Conservation (phyloP, 2,329 filamentous ascomycete species). For the Sporothrix globosa region DNA sequence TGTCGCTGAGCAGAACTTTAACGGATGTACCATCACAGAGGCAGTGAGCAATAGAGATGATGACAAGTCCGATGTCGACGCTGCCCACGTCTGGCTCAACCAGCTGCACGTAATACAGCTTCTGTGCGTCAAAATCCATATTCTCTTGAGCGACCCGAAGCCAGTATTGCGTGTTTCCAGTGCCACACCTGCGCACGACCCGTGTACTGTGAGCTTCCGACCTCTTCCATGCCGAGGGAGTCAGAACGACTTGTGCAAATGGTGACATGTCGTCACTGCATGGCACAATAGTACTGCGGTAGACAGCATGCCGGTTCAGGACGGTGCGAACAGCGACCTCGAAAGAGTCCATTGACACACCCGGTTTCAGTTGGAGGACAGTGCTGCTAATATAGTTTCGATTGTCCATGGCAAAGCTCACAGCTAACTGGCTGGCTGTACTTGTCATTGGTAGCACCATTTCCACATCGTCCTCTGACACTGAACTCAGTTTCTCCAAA, state of each 20-base stretch:
- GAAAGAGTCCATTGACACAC: slow-evolving; percentile 38
- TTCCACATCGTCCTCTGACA: slow-evolving; percentile 36
- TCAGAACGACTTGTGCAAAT: slow-evolving; percentile 44
- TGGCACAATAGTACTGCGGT: slow-evolving; percentile 43
- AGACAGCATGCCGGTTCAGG: slow-evolving; percentile 41
- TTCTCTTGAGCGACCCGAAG: slow-evolving; percentile 35
- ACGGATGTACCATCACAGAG: slow-evolving; percentile 46
- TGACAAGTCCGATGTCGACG: slow-evolving; percentile 32
- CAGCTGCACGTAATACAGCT: slow-evolving; percentile 37
- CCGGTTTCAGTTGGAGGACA: slow-evolving; percentile 38
- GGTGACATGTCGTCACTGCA: slow-evolving; percentile 44
- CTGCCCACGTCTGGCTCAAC: slow-evolving; percentile 31
- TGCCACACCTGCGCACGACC: background rate
- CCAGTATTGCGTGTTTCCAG: slow-evolving; percentile 26
- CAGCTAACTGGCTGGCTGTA: slow-evolving; percentile 44
- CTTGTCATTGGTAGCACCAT: slow-evolving; percentile 43
- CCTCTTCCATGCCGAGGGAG: slow-evolving; percentile 30
- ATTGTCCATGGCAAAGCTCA: slow-evolving; percentile 41
- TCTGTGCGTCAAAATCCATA: slow-evolving; percentile 35
- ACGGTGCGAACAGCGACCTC: slow-evolving; percentile 39
- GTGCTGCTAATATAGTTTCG: slow-evolving; percentile 44
- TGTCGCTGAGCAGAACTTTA: slow-evolving; percentile 43
- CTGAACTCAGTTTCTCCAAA: background rate
- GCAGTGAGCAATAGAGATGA: slow-evolving; percentile 43
- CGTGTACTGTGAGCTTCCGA: background rate